Evolutionary conservation across 2,329 filamentous ascomycete genomes (phyloP), one percentile per base, ranked within the genome.

Genomic region (Aspergillus pseudoterreus): DNA sequence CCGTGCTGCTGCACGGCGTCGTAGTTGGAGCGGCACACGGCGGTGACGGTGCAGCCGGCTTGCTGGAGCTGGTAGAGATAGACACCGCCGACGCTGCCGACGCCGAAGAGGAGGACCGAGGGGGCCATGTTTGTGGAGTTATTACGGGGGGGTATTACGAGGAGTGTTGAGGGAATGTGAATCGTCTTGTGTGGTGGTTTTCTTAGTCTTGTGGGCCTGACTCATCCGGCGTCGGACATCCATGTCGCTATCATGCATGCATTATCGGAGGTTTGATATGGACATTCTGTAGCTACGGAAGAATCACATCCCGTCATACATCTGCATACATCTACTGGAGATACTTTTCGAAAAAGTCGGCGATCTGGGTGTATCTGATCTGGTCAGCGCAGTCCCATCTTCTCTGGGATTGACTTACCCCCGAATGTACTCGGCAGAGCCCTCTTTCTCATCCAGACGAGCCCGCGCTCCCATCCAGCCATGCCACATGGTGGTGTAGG

Each of bases 401-500:
- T 19, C 4, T 8, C 6, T 12, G 4, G 15, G 17, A n/a, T 10
- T 38, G 2, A 45, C 54, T 45, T 60, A 65, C 43, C 84, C 78
- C 43, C 76, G 74, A 56, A 84, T 85, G 71, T 85, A 85, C 57
- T 80, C 78, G 68, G 79, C 81, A 63, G 83, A 79, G 39, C 76
- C 77, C 41, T 70, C 71, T 45, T 75, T 71, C 43, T 85, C 73
- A 32, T 76, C 73, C 27, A 88, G 71, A 62, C 87, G 73, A 0
- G 80, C 76, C 22, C 85, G 79, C 1, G 86, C 85, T 1, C 82
- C 83, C 86, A 88, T 89, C 84, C 85, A 89, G 42, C 86, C 86
- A 69, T 89, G 86, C 63, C 84, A 78, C 77, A 87, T 85, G 62
- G 83, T 83, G 21, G 63, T 61, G 62, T 87, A 88, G n/a, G 68